Percentiles rank a stretch among this genome's conserved stretches.
Evolutionary conservation across 129 eudicot species (phyloP).

Genomic region (Erigeron canadensis): DNA sequence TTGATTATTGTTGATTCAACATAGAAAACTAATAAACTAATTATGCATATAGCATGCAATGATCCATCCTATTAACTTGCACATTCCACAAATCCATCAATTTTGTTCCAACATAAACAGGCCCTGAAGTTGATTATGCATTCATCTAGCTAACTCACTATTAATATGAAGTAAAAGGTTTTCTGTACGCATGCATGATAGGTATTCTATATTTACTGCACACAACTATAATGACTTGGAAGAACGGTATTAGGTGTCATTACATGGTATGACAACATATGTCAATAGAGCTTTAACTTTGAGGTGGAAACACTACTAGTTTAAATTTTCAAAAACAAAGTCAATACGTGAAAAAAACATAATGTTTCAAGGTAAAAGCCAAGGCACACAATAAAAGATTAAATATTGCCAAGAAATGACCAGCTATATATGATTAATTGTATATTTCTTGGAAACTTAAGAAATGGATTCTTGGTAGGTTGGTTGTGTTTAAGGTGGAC

Average conservation of each 20-base stretch:
- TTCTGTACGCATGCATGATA: background rate
- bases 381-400: background rate
- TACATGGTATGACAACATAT: background rate
- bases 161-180: background rate
- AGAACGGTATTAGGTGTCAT: too few relatives aligned
- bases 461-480: background rate
- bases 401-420: constrained; percentile 13
- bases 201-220: background rate
- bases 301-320: background rate
- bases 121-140: background rate
- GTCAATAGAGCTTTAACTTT: background rate
- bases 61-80: background rate
- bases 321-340: background rate
- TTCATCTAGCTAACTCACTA: constrained; percentile 6
- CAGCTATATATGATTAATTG: background rate
- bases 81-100: background rate
- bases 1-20: too few relatives aligned
- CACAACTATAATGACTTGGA: too few relatives aligned
- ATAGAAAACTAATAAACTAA: background rate
- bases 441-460: constrained; percentile 13
- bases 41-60: background rate
- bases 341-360: background rate
- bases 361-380: background rate
- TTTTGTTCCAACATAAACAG: background rate
- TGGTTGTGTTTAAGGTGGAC: too few relatives aligned